Percentiles rank a stretch among this genome's conserved stretches.
These are phyloP conservation scores for Pleurozium schreberi DNA, from an alignment of 225 moss, liverwort and hornwort species.

Conservation along the genomic window DNA sequence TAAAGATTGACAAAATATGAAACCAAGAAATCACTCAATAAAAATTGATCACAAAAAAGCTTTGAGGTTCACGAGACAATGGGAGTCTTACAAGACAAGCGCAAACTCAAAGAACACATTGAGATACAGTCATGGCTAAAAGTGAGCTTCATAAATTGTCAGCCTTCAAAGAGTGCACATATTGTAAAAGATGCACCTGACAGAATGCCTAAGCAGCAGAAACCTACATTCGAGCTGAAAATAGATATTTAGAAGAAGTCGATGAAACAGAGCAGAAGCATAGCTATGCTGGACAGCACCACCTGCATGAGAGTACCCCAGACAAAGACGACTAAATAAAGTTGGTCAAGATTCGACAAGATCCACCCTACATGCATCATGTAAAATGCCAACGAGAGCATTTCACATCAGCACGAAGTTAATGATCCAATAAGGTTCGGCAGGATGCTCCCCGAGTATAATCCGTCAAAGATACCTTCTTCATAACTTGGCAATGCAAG, in stretches of 20 bases:
- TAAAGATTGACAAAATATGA: background rate
- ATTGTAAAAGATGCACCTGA: background rate
- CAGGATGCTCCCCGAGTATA: background rate
- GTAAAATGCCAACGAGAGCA: background rate
- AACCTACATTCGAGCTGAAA: background rate
- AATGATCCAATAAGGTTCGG: slow-evolving; percentile 3
- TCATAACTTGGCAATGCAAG: slow-evolving; percentile 2
- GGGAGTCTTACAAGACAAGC: background rate
- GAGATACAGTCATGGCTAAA: background rate
- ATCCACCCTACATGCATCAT: background rate
- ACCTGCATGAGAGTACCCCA: background rate
- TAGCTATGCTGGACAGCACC: background rate
- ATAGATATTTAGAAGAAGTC: background rate
- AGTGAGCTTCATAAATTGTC: background rate
- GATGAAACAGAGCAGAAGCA: background rate
- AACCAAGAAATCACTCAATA: background rate
- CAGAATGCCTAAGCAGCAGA: background rate
- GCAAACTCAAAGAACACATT: background rate
- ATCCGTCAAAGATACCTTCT: background rate
- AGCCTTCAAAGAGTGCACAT: background rate
- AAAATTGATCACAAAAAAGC: background rate
- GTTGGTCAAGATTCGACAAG: background rate
- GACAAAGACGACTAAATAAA: background rate
- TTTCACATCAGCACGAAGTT: slow-evolving; percentile 3
- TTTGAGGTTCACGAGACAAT: background rate